Evolutionary conservation across 495 filamentous ascomycete species (phyloP).

Genomic region (Neurospora cerealis): DNA sequence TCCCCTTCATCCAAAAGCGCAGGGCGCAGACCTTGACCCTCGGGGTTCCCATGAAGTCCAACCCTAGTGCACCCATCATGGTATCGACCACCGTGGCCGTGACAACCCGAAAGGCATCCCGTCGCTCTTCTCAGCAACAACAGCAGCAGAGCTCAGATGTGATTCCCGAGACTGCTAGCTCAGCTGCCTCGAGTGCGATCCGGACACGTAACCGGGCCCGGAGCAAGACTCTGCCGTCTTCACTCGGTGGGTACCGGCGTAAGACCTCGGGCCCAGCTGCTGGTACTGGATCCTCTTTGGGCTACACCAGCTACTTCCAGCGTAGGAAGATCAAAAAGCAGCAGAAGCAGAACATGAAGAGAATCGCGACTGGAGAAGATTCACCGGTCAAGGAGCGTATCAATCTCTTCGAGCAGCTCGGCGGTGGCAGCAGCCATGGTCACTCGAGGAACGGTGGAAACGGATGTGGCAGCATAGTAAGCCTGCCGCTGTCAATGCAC

Average conservation of each 20-base stretch:
- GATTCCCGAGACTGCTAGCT: not conserved
- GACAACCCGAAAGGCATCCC: constrained; percentile 1
- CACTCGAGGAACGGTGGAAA: not conserved
- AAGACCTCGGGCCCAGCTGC: not conserved
- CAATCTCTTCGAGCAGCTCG: constrained; percentile 22
- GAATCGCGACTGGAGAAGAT: not conserved
- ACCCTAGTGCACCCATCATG: constrained; percentile 12
- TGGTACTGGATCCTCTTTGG: not conserved
- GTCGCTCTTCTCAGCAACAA: not conserved
- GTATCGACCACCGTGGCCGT: constrained; percentile 9
- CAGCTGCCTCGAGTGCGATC: not conserved
- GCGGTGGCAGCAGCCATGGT: not conserved
- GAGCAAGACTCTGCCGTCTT: not conserved
- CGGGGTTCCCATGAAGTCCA: not conserved
- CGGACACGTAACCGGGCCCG: not conserved
- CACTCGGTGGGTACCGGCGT: not conserved
- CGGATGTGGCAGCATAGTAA: not conserved
- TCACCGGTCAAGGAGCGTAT: constrained; percentile 28
- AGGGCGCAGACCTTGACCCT: not conserved
- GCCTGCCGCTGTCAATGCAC: not conserved
- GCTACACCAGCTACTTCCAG: not conserved
- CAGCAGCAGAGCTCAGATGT: not conserved
- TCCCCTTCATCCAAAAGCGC: constrained; percentile 5
- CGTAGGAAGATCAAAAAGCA: not conserved
- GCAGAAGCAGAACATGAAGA: constrained; percentile 7